Base-by-base conservation (phyloP, 2,329 filamentous ascomycete genomes). In the Botrytis sinoallii region DNA sequence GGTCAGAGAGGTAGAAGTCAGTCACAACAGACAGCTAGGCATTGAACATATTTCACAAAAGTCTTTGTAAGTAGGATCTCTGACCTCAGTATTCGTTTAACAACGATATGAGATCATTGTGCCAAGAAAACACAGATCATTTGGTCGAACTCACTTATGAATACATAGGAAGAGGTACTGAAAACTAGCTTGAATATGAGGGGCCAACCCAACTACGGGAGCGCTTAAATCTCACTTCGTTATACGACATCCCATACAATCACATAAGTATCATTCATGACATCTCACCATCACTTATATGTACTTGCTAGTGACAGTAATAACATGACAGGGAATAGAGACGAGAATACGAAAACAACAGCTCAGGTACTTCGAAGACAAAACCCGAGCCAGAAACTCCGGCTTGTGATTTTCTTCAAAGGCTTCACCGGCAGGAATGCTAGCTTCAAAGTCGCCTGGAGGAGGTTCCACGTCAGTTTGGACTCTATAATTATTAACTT, bases 131-230 rank as follows among this genome's bases (percentile, higher is more conserved):
- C 32, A 32, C 32, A 32, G 32, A 4, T 32, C 32, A 4, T 32
- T 32, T 4, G 3, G 32, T 0, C 32, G 32, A 32, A 32, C 32
- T 32, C 32, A 32, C 32, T 32, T 32, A 32, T 32, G 32, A 32
- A 32, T 32, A 55, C 12, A 12, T n/a, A 29, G 52, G 5, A 18
- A 55, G 0, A 29, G 52, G 2, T 14, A 55, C 52, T 8, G n/a
- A n/a, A 29, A 1, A 55, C 6, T 4, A 6, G 1, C 52, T 57
- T 9, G n/a, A 57, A 57, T 29, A 1, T 18, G n/a, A 29, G 52
- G 14, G 16, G n/a, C 0, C 18, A 1, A 55, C 3, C 1, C n/a
- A 6, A 29, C 8, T 29, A 7, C n/a, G 9, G n/a, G 14, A 1
- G 3, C 6, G 1, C 52, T 57, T 9, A 4, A 18, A 57, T 3